Evolutionary conservation across 495 filamentous ascomycete species (phyloP), one percentile per base, ranked within the genome.

Genomic region (Penicillium malachiteum): DNA sequence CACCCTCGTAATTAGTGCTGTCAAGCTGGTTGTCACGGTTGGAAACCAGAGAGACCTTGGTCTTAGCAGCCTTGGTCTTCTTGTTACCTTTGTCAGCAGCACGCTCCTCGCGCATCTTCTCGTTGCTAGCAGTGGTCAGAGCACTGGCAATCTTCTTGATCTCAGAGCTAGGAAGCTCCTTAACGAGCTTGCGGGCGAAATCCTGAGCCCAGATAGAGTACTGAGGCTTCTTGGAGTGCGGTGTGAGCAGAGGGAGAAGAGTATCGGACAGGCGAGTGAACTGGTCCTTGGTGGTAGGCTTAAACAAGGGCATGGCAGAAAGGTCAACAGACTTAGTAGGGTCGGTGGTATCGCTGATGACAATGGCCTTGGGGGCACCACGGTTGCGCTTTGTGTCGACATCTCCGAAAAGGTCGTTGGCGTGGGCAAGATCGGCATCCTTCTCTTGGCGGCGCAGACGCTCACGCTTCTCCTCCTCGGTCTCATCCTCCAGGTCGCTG

Each of bases 31-130:
- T 71, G 59, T 92, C 87, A 40, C 89, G 76, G 55, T 74, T 82
- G 5, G 91, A 84, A 10, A 86, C 85, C 33, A 99, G 77, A 14
- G 83, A 85, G 39, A 88, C 81, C 85, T 99, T 99, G 13, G 88
- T 93, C 84, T 96, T 96, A 40, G 88, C 88, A 9, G 90, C 90
- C 81, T 97, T 97, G 56, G 77, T 87, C 83, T 97, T 99, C 87
- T 97, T 97, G 57, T 85, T 90, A 21, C 89, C 89, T 80, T 96
- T 97, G 60, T 96, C 92, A 3, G 90, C 85, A 11, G 85, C 82
- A 79, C 96, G 96, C 84, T 99, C 95, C 74, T 97, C 94, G 79
- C 90, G 95, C 90, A 96, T 90, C 82, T 94, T 97, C 83, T 99
- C 95, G 66, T 99, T 99, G 63, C 89, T 81, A 46, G 96, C 78